These are phyloP conservation scores for Glaciozyma martinii DNA, from an alignment of 768 basidiomycete genomes.

Conservation along the genomic window DNA sequence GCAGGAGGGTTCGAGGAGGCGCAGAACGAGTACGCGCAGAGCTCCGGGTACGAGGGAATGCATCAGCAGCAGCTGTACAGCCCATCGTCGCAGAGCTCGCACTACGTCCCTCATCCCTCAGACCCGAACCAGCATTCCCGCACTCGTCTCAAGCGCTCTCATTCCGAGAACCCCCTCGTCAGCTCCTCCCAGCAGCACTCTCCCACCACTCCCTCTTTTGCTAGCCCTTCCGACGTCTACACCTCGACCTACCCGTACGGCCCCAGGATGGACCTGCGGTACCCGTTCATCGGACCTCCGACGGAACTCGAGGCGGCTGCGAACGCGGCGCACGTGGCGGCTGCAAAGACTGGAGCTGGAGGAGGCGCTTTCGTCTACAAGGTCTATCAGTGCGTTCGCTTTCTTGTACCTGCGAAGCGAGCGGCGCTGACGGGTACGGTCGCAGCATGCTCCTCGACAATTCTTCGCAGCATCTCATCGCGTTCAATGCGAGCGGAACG, in stretches of 20 bases:
- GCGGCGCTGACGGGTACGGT: too few relatives aligned
- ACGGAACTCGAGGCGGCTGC: slow-evolving; percentile 5
- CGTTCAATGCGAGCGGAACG: neutral
- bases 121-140: neutral
- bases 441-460: slow-evolving; percentile 3
- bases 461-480: neutral
- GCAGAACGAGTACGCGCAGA: neutral
- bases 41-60: neutral
- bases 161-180: neutral
- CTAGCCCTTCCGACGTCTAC: neutral
- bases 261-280: neutral
- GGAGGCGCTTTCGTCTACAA: slow-evolving; percentile 1
- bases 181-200: too few relatives aligned
- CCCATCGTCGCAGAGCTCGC: neutral
- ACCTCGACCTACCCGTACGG: neutral
- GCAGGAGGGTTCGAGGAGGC: neutral
- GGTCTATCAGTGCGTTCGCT: neutral
- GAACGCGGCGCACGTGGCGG: neutral
- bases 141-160: neutral
- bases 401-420: too few relatives aligned
- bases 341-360: neutral
- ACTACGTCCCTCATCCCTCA: neutral
- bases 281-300: neutral
- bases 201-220: neutral
- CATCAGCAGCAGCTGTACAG: neutral